Evolutionary conservation across 768 basidiomycete genomes (phyloP).

Genomic region (Calvatia gigantea): DNA sequence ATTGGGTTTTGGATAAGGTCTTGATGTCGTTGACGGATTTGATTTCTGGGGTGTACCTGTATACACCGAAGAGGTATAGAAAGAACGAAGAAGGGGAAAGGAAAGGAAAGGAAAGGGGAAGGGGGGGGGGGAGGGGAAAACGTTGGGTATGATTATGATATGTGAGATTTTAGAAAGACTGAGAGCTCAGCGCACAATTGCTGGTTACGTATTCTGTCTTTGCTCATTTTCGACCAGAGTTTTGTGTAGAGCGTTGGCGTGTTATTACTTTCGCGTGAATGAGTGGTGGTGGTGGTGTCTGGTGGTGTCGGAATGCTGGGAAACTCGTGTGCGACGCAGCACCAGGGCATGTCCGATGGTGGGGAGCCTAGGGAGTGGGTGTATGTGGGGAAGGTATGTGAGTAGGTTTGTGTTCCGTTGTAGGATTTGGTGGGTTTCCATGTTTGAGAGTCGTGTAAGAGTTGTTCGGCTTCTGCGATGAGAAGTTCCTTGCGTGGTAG

Average conservation of each 20-base stretch:
- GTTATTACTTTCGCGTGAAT: too few species aligned
- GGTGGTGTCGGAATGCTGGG: conserved; percentile 14
- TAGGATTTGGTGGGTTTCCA: conserved; percentile 54
- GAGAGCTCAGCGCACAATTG: conserved; percentile 40
- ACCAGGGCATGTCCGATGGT: conserved; percentile 32
- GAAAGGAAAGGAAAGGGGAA: background rate
- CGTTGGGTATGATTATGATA: background rate
- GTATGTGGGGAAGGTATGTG: conserved; percentile 31
- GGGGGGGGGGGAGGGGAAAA: too few species aligned
- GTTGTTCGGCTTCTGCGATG: conserved; percentile 36
- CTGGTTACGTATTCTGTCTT: conserved; percentile 51
- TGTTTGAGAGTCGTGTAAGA: conserved; percentile 39
- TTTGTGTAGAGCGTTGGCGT: conserved; percentile 54
- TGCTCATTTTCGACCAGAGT: conserved; percentile 55
- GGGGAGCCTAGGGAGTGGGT: conserved; percentile 22
- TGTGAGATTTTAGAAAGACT: background rate
- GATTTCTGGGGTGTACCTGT: conserved; percentile 50
- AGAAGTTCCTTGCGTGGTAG: conserved; percentile 46
- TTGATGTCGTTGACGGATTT: conserved; percentile 51
- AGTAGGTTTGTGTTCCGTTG: conserved; percentile 39
- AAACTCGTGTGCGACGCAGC: conserved; percentile 47
- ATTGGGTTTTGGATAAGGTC: conserved; percentile 47
- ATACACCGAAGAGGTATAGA: background rate
- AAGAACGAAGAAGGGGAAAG: conserved; percentile 2
- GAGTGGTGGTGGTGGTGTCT: conserved; percentile 5